These are phyloP conservation scores for Penicillium fuscoglaucum DNA, from an alignment of 2,329 filamentous ascomycete species.

Conservation along the genomic window DNA sequence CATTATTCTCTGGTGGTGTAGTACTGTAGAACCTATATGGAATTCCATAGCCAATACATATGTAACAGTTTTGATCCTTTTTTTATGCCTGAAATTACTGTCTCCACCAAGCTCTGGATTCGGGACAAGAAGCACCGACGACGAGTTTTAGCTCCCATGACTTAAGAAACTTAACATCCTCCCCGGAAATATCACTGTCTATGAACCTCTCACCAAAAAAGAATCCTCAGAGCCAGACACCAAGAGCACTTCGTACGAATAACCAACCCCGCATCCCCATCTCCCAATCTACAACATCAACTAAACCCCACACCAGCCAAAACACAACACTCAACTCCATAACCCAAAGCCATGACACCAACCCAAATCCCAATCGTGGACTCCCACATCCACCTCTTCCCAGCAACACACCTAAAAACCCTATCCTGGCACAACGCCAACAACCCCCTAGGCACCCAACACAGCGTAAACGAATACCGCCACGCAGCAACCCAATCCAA, in stretches of 20 bases:
- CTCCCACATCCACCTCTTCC: conserved; percentile 89
- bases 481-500: conserved; percentile 34
- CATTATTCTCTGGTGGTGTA: neutral
- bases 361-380: conserved; percentile 65
- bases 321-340: neutral
- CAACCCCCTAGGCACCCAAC: conserved; percentile 62
- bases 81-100: neutral
- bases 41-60: neutral
- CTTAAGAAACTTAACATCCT: neutral
- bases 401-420: conserved; percentile 62
- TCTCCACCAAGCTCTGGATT: neutral
- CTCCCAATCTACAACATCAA: neutral
- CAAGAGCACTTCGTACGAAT: neutral
- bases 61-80: too few relatives aligned
- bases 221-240: neutral
- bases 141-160: neutral
- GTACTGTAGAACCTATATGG: neutral
- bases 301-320: neutral
- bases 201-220: neutral
- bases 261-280: neutral
- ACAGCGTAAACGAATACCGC: conserved; percentile 65
- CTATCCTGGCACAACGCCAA: conserved; percentile 69
- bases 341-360: neutral
- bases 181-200: neutral
- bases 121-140: conserved; percentile 10